Conservation (phyloP, 805 yeast species). For the Yamadazyma scolyti region DNA sequence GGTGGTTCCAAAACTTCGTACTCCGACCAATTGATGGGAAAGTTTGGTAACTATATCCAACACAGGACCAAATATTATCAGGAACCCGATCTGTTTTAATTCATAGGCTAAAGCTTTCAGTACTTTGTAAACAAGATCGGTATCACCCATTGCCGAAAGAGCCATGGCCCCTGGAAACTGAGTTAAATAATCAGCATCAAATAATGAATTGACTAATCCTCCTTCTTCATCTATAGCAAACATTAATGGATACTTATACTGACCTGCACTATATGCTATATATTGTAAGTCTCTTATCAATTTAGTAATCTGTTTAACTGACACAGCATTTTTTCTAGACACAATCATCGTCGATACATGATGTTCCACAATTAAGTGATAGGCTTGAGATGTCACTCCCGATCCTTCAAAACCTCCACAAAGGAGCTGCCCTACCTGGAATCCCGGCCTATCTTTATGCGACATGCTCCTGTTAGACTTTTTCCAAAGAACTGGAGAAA, state of each 20-base stretch:
- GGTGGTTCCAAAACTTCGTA: constrained; percentile 59
- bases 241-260: constrained; percentile 49
- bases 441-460: constrained; percentile 1
- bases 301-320: constrained; percentile 45
- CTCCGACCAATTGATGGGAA: constrained; percentile 55
- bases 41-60: constrained; percentile 57
- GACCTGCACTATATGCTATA: constrained; percentile 46
- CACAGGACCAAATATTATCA: constrained; percentile 57
- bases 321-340: constrained; percentile 47
- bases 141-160: constrained; percentile 50
- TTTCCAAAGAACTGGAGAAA: too few species aligned
- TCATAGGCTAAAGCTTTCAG: constrained; percentile 53
- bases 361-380: constrained; percentile 47
- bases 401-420: constrained; percentile 61
- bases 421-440: constrained; percentile 46
- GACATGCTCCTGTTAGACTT: too few species aligned
- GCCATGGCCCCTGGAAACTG: constrained; percentile 70
- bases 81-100: constrained; percentile 51
- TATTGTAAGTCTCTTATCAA: constrained; percentile 52
- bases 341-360: constrained; percentile 51
- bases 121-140: constrained; percentile 46
- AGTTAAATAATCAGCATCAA: constrained; percentile 47
- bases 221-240: constrained; percentile 63
- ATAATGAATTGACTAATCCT: constrained; percentile 58
- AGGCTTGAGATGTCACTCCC: constrained; percentile 49